phyloP scores from a whole-genome alignment of 306 rosid species.

The Casuarina cunninghamiana region DNA sequence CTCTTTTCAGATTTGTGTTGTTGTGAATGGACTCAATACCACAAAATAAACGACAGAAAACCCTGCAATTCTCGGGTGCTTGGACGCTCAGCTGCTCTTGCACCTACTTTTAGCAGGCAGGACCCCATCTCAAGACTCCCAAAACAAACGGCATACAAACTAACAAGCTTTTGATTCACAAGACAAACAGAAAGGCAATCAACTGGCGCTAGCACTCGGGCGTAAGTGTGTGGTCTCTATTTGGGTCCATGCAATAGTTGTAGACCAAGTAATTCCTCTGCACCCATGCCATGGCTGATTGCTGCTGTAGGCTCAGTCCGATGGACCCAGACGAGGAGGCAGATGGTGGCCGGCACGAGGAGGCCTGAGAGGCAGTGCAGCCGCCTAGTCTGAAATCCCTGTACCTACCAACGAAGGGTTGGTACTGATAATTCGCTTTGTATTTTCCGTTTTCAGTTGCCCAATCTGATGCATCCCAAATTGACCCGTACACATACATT shows the following conservation, averaged over 20 bases:
- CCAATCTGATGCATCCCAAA: slow-evolving; percentile 97
- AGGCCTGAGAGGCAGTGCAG: slow-evolving; percentile 33
- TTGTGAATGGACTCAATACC: not conserved
- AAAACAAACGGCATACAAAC: not conserved
- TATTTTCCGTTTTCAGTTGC: slow-evolving; percentile 89
- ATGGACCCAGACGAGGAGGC: slow-evolving; percentile 36
- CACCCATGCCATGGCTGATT: slow-evolving; percentile 67
- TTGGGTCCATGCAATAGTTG: slow-evolving; percentile 72
- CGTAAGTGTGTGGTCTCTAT: slow-evolving; percentile 64
- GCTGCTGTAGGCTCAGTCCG: slow-evolving; percentile 53
- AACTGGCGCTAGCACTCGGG: slow-evolving; percentile 63
- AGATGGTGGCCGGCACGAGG: slow-evolving; percentile 50
- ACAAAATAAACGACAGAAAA: not conserved
- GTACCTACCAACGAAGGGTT: slow-evolving; percentile 79
- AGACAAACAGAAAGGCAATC: not conserved
- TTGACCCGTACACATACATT: slow-evolving; percentile 83
- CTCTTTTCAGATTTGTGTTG: too few species aligned
- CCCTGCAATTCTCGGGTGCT: slow-evolving; percentile 9
- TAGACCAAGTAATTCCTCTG: slow-evolving; percentile 69
- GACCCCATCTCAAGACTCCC: slow-evolving; percentile 53
- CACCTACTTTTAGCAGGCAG: slow-evolving; percentile 31
- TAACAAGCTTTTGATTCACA: not conserved
- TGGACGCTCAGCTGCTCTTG: slow-evolving; percentile 58
- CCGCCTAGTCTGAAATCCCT: slow-evolving; percentile 60
- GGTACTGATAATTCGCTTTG: slow-evolving; percentile 77